These are phyloP conservation scores for Infundibulicybe gibba DNA, from an alignment of 768 basidiomycete genomes.

Conservation along the genomic window DNA sequence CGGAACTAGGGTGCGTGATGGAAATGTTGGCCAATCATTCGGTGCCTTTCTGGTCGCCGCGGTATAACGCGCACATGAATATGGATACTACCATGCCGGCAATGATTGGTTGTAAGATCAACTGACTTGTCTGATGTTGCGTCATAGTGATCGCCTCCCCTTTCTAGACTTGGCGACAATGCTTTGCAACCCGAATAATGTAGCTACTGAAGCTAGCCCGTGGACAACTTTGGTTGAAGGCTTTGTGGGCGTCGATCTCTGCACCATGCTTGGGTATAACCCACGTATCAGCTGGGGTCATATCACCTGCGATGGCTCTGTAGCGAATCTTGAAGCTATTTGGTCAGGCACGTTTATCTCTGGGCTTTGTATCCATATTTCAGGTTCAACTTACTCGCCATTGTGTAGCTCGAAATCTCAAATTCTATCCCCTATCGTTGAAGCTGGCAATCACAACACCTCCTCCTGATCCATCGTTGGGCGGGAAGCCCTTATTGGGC, in stretches of 20 bases:
- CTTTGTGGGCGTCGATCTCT: conserved; percentile 34
- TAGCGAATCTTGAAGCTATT: conserved; percentile 45
- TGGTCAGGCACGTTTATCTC: conserved; percentile 23
- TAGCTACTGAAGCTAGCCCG: conserved; percentile 35
- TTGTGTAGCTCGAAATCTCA: conserved; percentile 38
- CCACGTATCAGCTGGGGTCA: conserved; percentile 24
- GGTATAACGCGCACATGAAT: conserved; percentile 11
- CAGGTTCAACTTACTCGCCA: conserved; percentile 4
- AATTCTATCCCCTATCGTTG: conserved; percentile 41
- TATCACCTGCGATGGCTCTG: conserved; percentile 36
- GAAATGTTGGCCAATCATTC: not conserved
- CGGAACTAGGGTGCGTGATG: too few relatives aligned
- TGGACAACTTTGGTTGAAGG: conserved; percentile 33
- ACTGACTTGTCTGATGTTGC: conserved; percentile 18
- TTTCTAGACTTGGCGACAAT: conserved; percentile 33
- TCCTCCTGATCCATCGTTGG: conserved; percentile 25
- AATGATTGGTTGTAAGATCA: conserved; percentile 11
- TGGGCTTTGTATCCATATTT: not conserved
- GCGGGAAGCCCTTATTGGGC: not conserved
- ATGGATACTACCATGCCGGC: conserved; percentile 10
- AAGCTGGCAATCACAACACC: conserved; percentile 22
- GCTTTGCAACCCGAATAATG: conserved; percentile 41
- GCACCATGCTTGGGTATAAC: conserved; percentile 34
- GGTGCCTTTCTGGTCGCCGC: conserved; percentile 12
- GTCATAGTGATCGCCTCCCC: conserved; percentile 36